Percentiles rank a stretch among this genome's conserved stretches.
Conservation (phyloP, 2,329 filamentous ascomycete genomes). For the Claviceps arundinis region DNA sequence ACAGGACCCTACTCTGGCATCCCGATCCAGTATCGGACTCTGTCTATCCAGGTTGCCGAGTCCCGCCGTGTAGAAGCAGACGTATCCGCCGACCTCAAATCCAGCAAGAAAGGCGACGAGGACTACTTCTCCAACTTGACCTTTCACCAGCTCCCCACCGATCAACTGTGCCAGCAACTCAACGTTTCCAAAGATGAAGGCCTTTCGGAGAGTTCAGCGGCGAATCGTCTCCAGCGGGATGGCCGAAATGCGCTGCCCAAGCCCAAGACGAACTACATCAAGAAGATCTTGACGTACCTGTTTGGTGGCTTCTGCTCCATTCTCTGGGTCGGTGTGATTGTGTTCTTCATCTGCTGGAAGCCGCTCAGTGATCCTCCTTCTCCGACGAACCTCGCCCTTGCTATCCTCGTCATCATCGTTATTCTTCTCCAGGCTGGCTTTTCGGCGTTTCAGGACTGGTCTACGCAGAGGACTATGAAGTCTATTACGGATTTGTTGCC, state of each 20-base stretch:
- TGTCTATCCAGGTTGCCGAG: constrained; percentile 27
- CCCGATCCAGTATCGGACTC: constrained; percentile 27
- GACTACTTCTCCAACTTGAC: constrained; percentile 30
- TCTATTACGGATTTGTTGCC: constrained; percentile 33
- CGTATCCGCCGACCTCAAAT: constrained; percentile 10
- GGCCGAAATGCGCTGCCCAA: constrained; percentile 28
- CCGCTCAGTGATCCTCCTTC: constrained; percentile 32
- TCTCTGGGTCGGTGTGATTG: constrained; percentile 31
- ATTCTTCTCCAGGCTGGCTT: constrained; percentile 33
- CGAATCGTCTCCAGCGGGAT: constrained; percentile 23
- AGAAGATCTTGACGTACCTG: constrained; percentile 27
- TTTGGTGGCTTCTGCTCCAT: constrained; percentile 35
- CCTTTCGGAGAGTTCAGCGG: constrained; percentile 21
- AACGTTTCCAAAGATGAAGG: constrained; percentile 22
- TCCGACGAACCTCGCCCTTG: constrained; percentile 29
- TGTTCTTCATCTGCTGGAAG: constrained; percentile 35
- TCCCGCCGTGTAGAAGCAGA: constrained; percentile 18
- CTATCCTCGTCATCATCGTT: constrained; percentile 32
- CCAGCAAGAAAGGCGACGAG: constrained; percentile 20
- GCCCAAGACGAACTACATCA: constrained; percentile 28
- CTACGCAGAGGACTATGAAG: constrained; percentile 31
- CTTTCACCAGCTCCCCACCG: constrained; percentile 22
- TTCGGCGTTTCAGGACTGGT: constrained; percentile 35
- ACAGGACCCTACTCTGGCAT: constrained; percentile 22
- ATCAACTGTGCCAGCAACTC: constrained; percentile 25